Evolutionary conservation across 179 eudicot genomes (phyloP).

Genomic region (Patellifolia procumbens): DNA sequence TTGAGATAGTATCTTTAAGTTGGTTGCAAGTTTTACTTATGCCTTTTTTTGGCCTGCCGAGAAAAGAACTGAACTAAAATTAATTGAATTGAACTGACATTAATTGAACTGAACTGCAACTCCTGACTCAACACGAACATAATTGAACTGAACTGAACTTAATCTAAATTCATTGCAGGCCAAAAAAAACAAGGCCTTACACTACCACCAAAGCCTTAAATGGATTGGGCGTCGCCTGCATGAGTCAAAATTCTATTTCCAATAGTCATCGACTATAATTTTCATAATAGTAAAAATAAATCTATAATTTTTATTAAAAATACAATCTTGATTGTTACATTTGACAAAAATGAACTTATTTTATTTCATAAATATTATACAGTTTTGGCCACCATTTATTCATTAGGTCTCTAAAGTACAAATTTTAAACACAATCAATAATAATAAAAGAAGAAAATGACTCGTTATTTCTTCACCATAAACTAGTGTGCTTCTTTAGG

Average conservation of each 20-base stretch:
- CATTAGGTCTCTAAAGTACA: not conserved
- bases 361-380: not conserved
- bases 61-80: too few relatives aligned
- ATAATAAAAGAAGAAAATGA: slow-evolving; percentile 1
- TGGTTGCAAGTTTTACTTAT: not conserved
- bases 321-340: not conserved
- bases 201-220: too few relatives aligned
- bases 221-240: too few relatives aligned
- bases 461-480: not conserved
- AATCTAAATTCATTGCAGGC: too few relatives aligned
- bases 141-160: too few relatives aligned
- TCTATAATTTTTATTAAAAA: not conserved
- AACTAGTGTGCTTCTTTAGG: slow-evolving; percentile 18
- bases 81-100: too few relatives aligned
- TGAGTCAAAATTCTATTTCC: too few relatives aligned
- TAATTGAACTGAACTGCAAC: too few relatives aligned
- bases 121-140: too few relatives aligned
- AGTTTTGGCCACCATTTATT: not conserved
- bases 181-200: too few relatives aligned
- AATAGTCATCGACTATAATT: too few relatives aligned
- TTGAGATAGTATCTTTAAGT: not conserved
- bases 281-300: not conserved
- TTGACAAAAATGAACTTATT: slow-evolving; percentile 1
- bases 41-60: not conserved
- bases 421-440: not conserved